Conservation (phyloP, 1,284 basidiomycete species). For the Puccinia coronata region DNA sequence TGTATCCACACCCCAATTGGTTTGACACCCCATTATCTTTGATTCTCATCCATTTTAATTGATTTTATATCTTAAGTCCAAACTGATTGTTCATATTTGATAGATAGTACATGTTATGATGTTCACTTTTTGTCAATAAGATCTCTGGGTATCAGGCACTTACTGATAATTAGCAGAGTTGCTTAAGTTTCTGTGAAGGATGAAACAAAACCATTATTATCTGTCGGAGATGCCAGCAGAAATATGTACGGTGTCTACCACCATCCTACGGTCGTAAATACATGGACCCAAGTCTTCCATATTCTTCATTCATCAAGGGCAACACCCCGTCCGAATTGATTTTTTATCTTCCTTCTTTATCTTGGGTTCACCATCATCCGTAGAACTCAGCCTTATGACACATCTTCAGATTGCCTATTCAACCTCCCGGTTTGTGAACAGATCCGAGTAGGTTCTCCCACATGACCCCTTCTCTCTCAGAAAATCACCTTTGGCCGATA, state of each 20-base stretch:
- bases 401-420: constrained; percentile 37
- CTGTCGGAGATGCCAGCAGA: constrained; percentile 49
- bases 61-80: too few relatives aligned
- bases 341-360: constrained; percentile 8
- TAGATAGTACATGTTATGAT: too few relatives aligned
- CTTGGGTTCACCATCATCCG: not conserved
- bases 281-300: not conserved
- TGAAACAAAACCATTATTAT: too few relatives aligned
- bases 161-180: too few relatives aligned
- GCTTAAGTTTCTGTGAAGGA: too few relatives aligned
- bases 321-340: not conserved
- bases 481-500: not conserved
- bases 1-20: too few relatives aligned
- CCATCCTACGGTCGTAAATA: constrained; percentile 28
- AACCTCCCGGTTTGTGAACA: constrained; percentile 47
- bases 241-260: constrained; percentile 35
- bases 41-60: too few relatives aligned
- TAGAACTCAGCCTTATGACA: constrained; percentile 37
- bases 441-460: constrained; percentile 25
- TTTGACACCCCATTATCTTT: too few relatives aligned
- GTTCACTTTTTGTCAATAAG: too few relatives aligned
- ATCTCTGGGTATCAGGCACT: too few relatives aligned
- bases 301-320: not conserved
- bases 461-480: too few relatives aligned
- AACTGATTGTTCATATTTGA: too few relatives aligned